Evolutionary conservation across 1,284 basidiomycete species (phyloP), one percentile per base, ranked within the genome.

Genomic region (Xerocomus amazonicus): DNA sequence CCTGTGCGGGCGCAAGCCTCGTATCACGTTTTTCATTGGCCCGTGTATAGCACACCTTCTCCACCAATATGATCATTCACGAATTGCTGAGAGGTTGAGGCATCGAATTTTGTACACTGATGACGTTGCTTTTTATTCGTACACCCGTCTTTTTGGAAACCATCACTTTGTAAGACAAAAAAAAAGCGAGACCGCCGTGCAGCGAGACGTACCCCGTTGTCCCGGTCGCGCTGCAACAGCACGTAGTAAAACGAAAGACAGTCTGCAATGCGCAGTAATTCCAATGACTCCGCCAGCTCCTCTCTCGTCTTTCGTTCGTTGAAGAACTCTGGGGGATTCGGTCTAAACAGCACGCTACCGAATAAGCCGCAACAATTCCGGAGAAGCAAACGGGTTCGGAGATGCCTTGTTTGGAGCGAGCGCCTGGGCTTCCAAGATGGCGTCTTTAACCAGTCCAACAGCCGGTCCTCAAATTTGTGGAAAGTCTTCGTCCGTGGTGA

Each of bases 381-480:
- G 46, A 16, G 63, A 69, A 0, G 51, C 63, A 23, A 66, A 66
- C 4, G 48, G 44, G 12, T 60, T 65, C 34, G 35, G 40, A 42
- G 50, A 19, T 45, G 39, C 40, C 14, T 37, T 41, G 9, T 48
- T 39, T 9, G 39, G n/a, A 13, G 66, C 57, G 13, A 55, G 45
- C 8, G 43, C 52, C 9, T 87, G 65, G 1, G 73, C 78, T 45
- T 81, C 74, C 6, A 89, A 63, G 1, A 83, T 68, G 1, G 79
- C 77, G 47, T 87, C 84, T 61, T 84, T 87, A 3, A 87, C 71
- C 6, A 89, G 69, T 0, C 82, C 81, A 2, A 89, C 72, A 0
- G 81, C 77, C 0, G 86, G 83, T 0, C 80, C 76, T 9, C 80
- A 73, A 74, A 89, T 83, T 57, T 83, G 81, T 0, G 80, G 80